Evolutionary conservation across 2,329 filamentous ascomycete species (phyloP).

Genomic region (Aspergillus chevalieri): DNA sequence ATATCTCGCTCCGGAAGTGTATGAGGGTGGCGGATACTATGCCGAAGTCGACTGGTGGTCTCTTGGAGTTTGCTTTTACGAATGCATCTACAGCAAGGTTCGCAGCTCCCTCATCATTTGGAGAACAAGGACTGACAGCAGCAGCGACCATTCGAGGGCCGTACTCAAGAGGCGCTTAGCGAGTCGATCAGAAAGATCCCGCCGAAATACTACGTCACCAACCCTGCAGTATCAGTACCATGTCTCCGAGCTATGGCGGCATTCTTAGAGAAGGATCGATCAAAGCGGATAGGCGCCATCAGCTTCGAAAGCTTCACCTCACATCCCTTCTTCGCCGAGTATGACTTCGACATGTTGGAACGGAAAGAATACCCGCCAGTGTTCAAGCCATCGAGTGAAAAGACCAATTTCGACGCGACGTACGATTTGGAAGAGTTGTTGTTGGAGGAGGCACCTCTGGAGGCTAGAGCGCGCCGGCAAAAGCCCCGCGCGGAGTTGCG

Average conservation of each 20-base stretch:
- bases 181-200: slow-evolving; percentile 73
- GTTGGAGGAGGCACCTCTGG: slow-evolving; percentile 87
- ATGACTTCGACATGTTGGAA: slow-evolving; percentile 81
- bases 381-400: slow-evolving; percentile 89
- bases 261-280: slow-evolving; percentile 72
- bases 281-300: slow-evolving; percentile 74
- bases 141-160: slow-evolving; percentile 87
- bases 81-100: slow-evolving; percentile 99
- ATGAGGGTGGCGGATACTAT: slow-evolving; percentile 81
- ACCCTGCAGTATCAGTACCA: slow-evolving; percentile 77
- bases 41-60: slow-evolving; percentile 98
- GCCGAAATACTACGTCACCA: slow-evolving; percentile 86
- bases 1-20: slow-evolving; percentile 93
- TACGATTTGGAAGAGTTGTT: slow-evolving; percentile 94
- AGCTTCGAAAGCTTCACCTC: slow-evolving; percentile 77
- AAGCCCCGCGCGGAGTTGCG: slow-evolving; percentile 88
- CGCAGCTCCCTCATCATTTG: slow-evolving; percentile 12
- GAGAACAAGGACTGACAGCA: slow-evolving; percentile 23
- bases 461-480: slow-evolving; percentile 85
- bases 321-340: slow-evolving; percentile 79
- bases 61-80: slow-evolving; percentile 93
- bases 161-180: slow-evolving; percentile 72
- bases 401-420: slow-evolving; percentile 98
- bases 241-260: slow-evolving; percentile 86
- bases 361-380: slow-evolving; percentile 83